Base-by-base conservation (phyloP, 78 protist genomes). In the Chrysochromulina parva region DNA sequence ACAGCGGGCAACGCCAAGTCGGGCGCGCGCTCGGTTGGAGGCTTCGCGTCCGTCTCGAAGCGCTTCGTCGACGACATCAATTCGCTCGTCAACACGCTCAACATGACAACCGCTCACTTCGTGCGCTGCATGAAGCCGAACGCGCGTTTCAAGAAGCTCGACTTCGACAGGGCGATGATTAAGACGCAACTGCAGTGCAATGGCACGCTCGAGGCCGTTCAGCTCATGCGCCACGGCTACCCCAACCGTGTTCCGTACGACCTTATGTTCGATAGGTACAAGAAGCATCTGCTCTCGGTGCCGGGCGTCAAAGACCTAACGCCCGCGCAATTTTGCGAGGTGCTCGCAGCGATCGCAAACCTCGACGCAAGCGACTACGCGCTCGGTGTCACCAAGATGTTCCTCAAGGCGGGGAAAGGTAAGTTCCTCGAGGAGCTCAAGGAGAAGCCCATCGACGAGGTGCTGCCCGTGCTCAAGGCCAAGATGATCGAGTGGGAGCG, bases 101-200 rank as follows among this genome's bases (percentile, higher is more conserved):
- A 92, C n/a, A 16, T 92, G 16, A 94, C 97, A 14, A 81, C 85
- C 48, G 97, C 98, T 1, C 98, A 97, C 71, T 97, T 94, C 58
- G 94, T 97, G n/a, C 94, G 98, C 48, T 97, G 98, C 91, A 81
- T 97, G 84, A 96, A 96, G 80, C 98, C 98, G 16, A 96, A 97
- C 90, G 1, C 9, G 47, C 1, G 6, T 14, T 5, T 14, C 11
- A 14, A 9, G 73, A 1, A 26, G 11, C 47, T 3, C 38, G n/a
- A 9, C 7, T 66, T 24, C 73, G 73, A 26, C 38, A 3, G 5
- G 38, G 38, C 7, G 47, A 19, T 66, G 38, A 38, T 24, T 9
- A 1, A 1, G 24, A 9, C 47, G 14, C 73, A 66, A 38, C 38
- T 66, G 38, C 24, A 58, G 13, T 14, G 13, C 24, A 14, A 7